Percentiles rank a stretch among this genome's conserved stretches.
Conservation (phyloP, 2,329 filamentous ascomycete species). For the Calonectria fujianensis region DNA sequence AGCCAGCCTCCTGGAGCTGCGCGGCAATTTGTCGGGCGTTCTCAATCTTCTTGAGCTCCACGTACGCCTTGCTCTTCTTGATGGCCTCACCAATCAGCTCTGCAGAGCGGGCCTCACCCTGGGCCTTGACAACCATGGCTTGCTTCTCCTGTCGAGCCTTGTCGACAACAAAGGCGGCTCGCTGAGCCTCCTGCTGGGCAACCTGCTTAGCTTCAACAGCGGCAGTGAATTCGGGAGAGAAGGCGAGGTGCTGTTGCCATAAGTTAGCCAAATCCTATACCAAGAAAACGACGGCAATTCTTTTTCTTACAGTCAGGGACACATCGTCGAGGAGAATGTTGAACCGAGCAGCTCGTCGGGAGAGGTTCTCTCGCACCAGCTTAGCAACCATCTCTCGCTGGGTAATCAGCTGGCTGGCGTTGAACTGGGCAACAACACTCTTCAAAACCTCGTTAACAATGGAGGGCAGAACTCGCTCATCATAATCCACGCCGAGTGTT, state of each 20-base stretch:
- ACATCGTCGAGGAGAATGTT: slow-evolving; percentile 99
- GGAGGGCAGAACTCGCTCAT: slow-evolving; percentile 95
- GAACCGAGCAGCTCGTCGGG: slow-evolving; percentile 92
- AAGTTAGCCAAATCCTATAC: slow-evolving; percentile 30
- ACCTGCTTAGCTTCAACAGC: slow-evolving; percentile 85
- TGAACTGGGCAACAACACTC: slow-evolving; percentile 99
- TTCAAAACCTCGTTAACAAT: slow-evolving; percentile 99
- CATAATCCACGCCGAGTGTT: slow-evolving; percentile 95
- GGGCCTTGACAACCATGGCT: slow-evolving; percentile 97
- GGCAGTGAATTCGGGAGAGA: slow-evolving; percentile 84
- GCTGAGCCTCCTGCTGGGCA: slow-evolving; percentile 93
- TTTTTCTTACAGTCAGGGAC: slow-evolving; percentile 85
- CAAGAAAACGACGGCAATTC: no score
- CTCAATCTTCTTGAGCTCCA: slow-evolving; percentile 98
- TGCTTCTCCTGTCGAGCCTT: slow-evolving; percentile 99
- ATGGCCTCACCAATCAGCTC: slow-evolving; percentile 99
- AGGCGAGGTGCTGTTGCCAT: slow-evolving; percentile 76
- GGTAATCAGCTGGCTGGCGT: slow-evolving; percentile 97
- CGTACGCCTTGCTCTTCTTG: slow-evolving; percentile 98
- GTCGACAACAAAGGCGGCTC: slow-evolving; percentile 98
- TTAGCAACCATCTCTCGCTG: slow-evolving; percentile 97
- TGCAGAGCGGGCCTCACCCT: slow-evolving; percentile 98
- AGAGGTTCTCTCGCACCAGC: slow-evolving; percentile 94
- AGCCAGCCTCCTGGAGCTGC: slow-evolving; percentile 88
- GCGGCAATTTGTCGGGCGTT: slow-evolving; percentile 93